Evolutionary conservation across 2,329 filamentous ascomycete genomes (phyloP), one percentile per base, ranked within the genome.

Genomic region (Byssochlamys sp.): DNA sequence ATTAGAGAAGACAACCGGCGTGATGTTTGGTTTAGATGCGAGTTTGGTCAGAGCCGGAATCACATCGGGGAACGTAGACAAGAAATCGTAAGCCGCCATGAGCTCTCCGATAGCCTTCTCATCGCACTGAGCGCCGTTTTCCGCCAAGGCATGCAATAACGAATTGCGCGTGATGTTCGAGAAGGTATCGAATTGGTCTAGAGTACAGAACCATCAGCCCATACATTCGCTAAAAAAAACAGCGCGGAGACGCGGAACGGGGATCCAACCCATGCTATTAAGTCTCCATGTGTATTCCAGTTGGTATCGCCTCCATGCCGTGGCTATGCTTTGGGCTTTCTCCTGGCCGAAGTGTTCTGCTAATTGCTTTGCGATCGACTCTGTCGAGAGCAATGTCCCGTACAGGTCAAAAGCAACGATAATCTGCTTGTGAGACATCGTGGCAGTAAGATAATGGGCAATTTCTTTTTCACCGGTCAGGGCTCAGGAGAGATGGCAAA

Each of bases 221-320:
- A 31, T 12, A n/a, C 14, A 39, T 19, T 45, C 4, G 35, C 28
- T 55, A 57, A 29, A 56, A 29, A 52, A 49, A 27, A 24, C 48
- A 25, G 14, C n/a, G 39, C 48, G 31, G 19, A 54, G 19, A 55
- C 56, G 33, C 55, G 57, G 56, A 27, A 52, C 53, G 31, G 31
- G 7, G 29, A 49, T 4, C 10, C 39, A 53, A 87, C 88, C 80
- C 87, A 91, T 91, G 77, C 83, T 86, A 66, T 85, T 90, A 62
- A 87, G 73, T 55, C 88, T 78, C 86, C 86, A 91, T 45, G 87
- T 89, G 65, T 90, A 91, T 71, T 90, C 88, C 7, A 91, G 76
- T 70, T 91, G 88, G 66, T 86, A 86, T 29, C 80, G 79, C 57
- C 88, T 78, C 82, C 87, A 90, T 65, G 82, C 71, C 14, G 78